Percentiles rank a stretch among this genome's conserved stretches.
Evolutionary conservation across 1,139 yeast species (phyloP).

Genomic region (Hansenula sp.): DNA sequence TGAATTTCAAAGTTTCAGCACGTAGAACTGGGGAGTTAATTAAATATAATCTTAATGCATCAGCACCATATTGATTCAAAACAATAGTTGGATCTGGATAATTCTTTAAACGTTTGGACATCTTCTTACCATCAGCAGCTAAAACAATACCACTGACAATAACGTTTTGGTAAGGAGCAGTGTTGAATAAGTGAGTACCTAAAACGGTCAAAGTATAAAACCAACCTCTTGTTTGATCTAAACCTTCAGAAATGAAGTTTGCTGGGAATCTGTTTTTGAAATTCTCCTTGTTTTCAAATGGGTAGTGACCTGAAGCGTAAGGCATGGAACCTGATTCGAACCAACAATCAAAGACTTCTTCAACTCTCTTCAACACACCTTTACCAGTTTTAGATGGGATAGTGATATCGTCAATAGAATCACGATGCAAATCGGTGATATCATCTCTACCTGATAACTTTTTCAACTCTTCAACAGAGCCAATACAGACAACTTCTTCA

Average conservation of each 20-base stretch:
- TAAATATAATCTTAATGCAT: conserved; percentile 91
- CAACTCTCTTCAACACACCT: conserved; percentile 83
- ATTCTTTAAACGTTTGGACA: conserved; percentile 97
- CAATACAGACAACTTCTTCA: conserved; percentile 89
- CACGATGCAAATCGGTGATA: conserved; percentile 92
- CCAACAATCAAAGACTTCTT: conserved; percentile 99
- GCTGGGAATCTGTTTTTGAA: conserved; percentile 86
- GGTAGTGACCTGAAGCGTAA: conserved; percentile 94
- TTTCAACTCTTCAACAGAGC: conserved; percentile 83
- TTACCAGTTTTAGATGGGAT: conserved; percentile 93
- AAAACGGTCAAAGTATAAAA: conserved; percentile 93
- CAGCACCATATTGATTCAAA: conserved; percentile 91
- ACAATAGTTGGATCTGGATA: conserved; percentile 92
- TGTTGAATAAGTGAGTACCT: conserved; percentile 90
- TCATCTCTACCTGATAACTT: conserved; percentile 76
- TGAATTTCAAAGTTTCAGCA: conserved; percentile 94
- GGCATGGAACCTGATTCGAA: conserved; percentile 99
- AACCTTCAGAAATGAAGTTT: conserved; percentile 96
- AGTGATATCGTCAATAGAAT: conserved; percentile 82
- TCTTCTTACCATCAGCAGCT: conserved; percentile 98
- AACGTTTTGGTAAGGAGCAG: conserved; percentile 92
- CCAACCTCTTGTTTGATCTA: conserved; percentile 99
- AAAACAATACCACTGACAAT: conserved; percentile 95
- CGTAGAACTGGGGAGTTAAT: conserved; percentile 96
- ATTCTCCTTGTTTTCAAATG: conserved; percentile 76